These are phyloP conservation scores for Myxozyma nipponensis DNA, from an alignment of 805 yeast genomes.

Conservation along the genomic window DNA sequence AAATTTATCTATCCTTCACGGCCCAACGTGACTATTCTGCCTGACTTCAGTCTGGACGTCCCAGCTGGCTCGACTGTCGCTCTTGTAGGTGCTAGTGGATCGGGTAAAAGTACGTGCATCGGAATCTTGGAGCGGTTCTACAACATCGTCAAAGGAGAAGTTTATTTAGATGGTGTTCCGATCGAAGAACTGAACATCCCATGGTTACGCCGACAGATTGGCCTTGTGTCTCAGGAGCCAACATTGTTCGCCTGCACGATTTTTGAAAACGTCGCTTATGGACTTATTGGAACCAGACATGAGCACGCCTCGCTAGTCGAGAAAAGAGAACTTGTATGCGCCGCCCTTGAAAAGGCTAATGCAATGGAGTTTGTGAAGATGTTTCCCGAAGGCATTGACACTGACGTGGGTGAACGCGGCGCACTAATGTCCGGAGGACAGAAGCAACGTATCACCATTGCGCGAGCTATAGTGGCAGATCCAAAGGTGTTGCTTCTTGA, in stretches of 20 bases:
- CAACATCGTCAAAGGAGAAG: constrained; percentile 69
- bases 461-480: constrained; percentile 53
- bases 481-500: constrained; percentile 57
- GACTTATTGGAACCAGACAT: constrained; percentile 43
- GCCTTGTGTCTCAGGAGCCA: constrained; percentile 95
- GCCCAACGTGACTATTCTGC: constrained; percentile 78
- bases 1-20: constrained; percentile 76
- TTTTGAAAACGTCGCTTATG: constrained; percentile 62
- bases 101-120: constrained; percentile 88
- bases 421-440: constrained; percentile 66
- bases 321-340: constrained; percentile 38
- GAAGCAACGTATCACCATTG: constrained; percentile 59
- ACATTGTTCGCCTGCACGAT: constrained; percentile 88
- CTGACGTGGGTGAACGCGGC: constrained; percentile 50
- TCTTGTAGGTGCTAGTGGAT: constrained; percentile 91
- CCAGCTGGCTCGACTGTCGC: constrained; percentile 92
- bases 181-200: constrained; percentile 67
- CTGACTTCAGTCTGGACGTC: constrained; percentile 69
- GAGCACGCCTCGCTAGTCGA: constrained; percentile 39
- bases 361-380: constrained; percentile 48
- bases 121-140: constrained; percentile 84
- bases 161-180: constrained; percentile 81
- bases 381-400: constrained; percentile 52
- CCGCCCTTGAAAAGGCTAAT: constrained; percentile 51
- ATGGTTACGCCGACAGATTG: constrained; percentile 69